Conservation (phyloP, 306 rosid species). For the Glycine soja region DNA sequence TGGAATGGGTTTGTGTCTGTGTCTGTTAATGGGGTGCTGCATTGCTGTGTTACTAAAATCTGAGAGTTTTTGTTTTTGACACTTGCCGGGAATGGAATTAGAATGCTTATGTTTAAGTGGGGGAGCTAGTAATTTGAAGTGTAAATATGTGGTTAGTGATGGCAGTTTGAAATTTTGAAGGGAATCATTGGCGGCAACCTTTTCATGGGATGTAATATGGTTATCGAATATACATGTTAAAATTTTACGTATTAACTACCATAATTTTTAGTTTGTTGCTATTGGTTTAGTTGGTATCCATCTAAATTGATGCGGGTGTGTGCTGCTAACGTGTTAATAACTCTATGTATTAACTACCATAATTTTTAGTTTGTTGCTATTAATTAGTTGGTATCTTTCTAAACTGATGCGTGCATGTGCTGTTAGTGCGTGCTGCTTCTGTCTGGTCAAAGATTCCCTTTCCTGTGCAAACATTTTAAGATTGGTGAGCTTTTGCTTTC, state of each 20-base stretch:
- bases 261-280: conserved; percentile 14
- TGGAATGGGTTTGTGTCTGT: conserved; percentile 52
- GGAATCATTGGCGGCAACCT: conserved; percentile 59
- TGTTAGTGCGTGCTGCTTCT: background rate
- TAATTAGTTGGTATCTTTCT: no score
- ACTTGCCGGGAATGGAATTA: conserved; percentile 47
- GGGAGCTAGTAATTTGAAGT: conserved; percentile 51
- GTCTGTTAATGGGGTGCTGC: conserved; percentile 43
- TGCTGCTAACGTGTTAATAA: conserved; percentile 13
- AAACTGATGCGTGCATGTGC: no score
- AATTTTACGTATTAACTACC: conserved; percentile 32
- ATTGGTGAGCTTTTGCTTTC: background rate
- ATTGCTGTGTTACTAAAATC: conserved; percentile 50
- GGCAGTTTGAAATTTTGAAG: conserved; percentile 49
- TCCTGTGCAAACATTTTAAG: conserved; percentile 16
- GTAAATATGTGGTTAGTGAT: conserved; percentile 27
- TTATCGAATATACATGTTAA: conserved; percentile 37
- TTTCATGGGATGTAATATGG: conserved; percentile 47
- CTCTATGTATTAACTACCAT: no score
- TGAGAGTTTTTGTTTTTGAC: conserved; percentile 26
- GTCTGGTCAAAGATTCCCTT: conserved; percentile 25
- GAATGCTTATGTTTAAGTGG: conserved; percentile 44
- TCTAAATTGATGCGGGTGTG: conserved; percentile 26
- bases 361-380: no score
- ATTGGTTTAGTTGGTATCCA: conserved; percentile 15